A percentile compares a stretch with the other conserved stretches of the same genome.
Evolutionary conservation across 179 eudicot species (phyloP).

Genomic region (Silene noctiflora): DNA sequence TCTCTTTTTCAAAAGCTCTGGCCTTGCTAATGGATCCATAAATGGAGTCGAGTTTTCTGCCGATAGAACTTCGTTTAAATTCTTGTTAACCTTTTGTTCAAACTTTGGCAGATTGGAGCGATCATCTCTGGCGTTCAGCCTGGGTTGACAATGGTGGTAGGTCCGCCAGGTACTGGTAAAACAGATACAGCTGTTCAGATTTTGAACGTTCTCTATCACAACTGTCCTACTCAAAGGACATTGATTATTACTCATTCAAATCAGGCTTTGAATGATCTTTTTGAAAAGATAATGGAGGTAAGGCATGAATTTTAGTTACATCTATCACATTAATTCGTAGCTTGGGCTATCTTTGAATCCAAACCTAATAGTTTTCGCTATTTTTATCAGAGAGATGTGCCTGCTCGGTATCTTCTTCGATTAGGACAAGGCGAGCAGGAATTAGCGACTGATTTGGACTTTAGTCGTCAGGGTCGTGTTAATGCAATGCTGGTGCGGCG

Average conservation of each 20-base stretch:
- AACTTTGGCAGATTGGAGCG: slow-evolving; percentile 66
- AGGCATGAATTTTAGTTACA: slow-evolving; percentile 4
- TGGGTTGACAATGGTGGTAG: slow-evolving; percentile 95
- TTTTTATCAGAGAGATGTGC: slow-evolving; percentile 79
- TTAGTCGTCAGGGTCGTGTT: slow-evolving; percentile 97
- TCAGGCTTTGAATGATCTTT: slow-evolving; percentile 93
- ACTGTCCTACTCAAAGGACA: slow-evolving; percentile 96
- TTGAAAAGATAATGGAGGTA: slow-evolving; percentile 98
- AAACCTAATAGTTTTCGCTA: slow-evolving; percentile 14
- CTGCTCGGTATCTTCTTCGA: slow-evolving; percentile 97
- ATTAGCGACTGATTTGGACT: slow-evolving; percentile 93
- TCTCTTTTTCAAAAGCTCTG: neutral
- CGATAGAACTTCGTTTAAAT: neutral
- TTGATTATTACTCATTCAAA: slow-evolving; percentile 94
- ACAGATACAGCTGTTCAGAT: slow-evolving; percentile 98
- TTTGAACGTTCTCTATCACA: slow-evolving; percentile 89
- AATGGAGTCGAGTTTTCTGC: neutral
- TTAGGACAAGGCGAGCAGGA: slow-evolving; percentile 99
- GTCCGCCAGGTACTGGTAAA: slow-evolving; percentile 99
- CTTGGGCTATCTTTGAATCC: neutral
- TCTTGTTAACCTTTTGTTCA: neutral
- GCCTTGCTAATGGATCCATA: neutral
- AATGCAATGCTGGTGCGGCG: slow-evolving; percentile 98
- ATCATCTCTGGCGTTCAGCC: slow-evolving; percentile 92
- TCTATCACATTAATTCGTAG: slow-evolving; percentile 16